These are phyloP conservation scores for Gryganskiella cystojenkinii DNA, from an alignment of 192 early-diverging fungal species.

Conservation along the genomic window DNA sequence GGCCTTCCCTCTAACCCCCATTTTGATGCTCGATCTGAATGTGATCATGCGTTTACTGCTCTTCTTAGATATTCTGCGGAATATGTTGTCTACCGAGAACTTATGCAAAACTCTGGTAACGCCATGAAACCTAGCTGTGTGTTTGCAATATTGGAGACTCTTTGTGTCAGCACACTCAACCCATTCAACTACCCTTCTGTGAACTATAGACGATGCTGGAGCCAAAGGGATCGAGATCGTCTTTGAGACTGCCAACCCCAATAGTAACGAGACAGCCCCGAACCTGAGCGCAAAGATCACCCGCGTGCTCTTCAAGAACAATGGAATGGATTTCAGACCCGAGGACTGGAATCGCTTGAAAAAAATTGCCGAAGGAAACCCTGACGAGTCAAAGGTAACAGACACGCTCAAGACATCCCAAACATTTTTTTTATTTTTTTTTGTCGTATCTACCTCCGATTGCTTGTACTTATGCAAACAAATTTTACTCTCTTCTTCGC, in stretches of 20 bases:
- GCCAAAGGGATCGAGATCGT: constrained; percentile 66
- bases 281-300: constrained; percentile 58
- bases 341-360: constrained; percentile 87
- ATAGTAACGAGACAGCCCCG: constrained; percentile 36
- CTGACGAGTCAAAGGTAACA: constrained; percentile 69
- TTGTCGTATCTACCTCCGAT: background rate
- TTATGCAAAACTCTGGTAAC: constrained; percentile 74
- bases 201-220: constrained; percentile 75
- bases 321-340: constrained; percentile 81
- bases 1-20: no score
- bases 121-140: no score
- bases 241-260: constrained; percentile 62
- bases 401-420: no score
- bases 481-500: background rate
- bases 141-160: no score
- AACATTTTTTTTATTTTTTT: background rate
- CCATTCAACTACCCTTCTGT: background rate
- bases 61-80: constrained; percentile 79
- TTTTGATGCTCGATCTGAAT: no score
- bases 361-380: constrained; percentile 94
- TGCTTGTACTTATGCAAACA: background rate
- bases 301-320: constrained; percentile 79
- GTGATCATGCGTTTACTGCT: background rate
- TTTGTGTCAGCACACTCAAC: no score
- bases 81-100: constrained; percentile 86